Conservation (phyloP, 2,329 filamentous ascomycete species). For the Trichoderma afroharzianum region DNA sequence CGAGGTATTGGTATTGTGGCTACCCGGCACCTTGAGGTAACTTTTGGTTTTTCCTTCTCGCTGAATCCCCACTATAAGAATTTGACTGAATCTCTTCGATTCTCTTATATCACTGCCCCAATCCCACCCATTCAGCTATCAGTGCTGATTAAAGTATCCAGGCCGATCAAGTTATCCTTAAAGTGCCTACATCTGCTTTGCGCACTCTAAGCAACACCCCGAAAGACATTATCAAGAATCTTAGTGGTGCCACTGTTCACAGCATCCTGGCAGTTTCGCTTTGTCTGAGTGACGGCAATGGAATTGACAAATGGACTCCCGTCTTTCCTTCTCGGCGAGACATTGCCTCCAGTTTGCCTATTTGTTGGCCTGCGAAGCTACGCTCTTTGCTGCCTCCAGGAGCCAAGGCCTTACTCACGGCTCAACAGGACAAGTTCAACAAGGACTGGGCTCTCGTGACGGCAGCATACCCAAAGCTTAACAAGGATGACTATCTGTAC, state of each 20-base stretch:
- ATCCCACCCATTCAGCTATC: background rate
- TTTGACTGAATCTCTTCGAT: background rate
- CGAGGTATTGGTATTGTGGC: constrained; percentile 77
- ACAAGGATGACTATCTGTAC: constrained; percentile 46
- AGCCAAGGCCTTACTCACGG: constrained; percentile 43
- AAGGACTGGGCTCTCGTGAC: constrained; percentile 39
- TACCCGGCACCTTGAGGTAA: constrained; percentile 61
- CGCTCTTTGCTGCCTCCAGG: constrained; percentile 43
- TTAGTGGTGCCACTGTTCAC: constrained; percentile 59
- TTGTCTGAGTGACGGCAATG: constrained; percentile 47
- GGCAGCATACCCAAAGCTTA: constrained; percentile 27
- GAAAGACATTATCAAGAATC: constrained; percentile 45
- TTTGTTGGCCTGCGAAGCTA: constrained; percentile 44
- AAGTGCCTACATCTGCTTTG: constrained; percentile 61
- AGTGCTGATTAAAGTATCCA: constrained; percentile 21
- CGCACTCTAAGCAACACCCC: constrained; percentile 61
- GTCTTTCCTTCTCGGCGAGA: constrained; percentile 63
- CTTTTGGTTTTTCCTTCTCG: background rate
- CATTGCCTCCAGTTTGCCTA: constrained; percentile 46
- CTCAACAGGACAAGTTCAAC: constrained; percentile 48
- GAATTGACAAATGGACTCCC: constrained; percentile 57
- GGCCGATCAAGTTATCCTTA: constrained; percentile 54
- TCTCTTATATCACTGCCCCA: background rate
- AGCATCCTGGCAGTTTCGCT: constrained; percentile 69
- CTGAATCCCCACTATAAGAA: background rate